Base-by-base conservation (phyloP, 306 rosid species). In the Medicago arabica region DNA sequence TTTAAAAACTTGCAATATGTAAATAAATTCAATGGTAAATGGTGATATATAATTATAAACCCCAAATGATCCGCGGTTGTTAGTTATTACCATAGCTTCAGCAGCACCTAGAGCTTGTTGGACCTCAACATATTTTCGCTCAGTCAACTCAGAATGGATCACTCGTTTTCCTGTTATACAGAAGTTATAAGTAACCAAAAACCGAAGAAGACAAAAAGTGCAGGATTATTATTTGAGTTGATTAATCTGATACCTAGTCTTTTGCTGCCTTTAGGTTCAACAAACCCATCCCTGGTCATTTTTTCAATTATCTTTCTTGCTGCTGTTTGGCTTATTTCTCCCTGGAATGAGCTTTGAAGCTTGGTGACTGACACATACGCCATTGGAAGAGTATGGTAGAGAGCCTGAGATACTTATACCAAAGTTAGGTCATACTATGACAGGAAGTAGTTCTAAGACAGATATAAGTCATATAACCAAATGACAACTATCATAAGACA, bases 371-470 rank as follows among this genome's bases (percentile, higher is more conserved):
- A 81, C 72, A 95, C 91, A 72, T 95, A 84, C 17, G 77, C 72
- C 99, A 90, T 86, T 0, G 90, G 93, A 74, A 96, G 98, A 80
- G 84, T 80, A 83, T 96, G 93, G 85, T 68, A 88, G 71, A 92
- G 87, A 47, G 93, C 97, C 99, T 96, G 90, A 69, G 54, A 78
- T 71, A 19, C 67, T 58, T 54, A 72, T 16, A 23, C 36, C 10
- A 5, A 28, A 69, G 71, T 84, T 15, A 75, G 72, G 68, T 68
- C 44, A 75, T 43, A 19, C 6, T 58, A 59, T 34, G 44, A 41
- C 44, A 50, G 16, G 46, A 66, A 78, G 55, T 64, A 28, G 31
- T 78, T 40, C 68, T 38, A 49, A 28, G 54, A 68, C 55, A 63
- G 64, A 39, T 6, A 10, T 18, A 51, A 16, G 50, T 58, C 23